Evolutionary conservation across 2,329 filamentous ascomycete species (phyloP).

Genomic region (Cyphellophora attinorum): DNA sequence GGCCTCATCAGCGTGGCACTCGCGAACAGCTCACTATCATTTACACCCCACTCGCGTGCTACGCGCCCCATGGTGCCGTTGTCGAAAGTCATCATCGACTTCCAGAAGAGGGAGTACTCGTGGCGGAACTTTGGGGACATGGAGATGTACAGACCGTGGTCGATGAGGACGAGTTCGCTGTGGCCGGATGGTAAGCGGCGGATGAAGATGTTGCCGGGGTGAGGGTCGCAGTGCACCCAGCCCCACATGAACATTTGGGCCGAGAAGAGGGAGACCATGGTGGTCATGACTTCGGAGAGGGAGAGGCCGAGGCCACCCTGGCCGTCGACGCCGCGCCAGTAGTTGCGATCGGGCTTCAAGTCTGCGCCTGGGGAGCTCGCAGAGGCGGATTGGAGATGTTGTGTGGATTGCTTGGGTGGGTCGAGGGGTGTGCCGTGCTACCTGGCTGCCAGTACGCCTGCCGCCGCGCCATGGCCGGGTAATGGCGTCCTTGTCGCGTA

Average conservation of each 20-base stretch:
- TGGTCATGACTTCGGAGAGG: conserved; percentile 83
- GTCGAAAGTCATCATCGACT: conserved; percentile 85
- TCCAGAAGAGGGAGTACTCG: conserved; percentile 88
- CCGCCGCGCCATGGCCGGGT: conserved; percentile 70
- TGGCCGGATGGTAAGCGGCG: conserved; percentile 72
- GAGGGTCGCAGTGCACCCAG: conserved; percentile 89
- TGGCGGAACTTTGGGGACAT: conserved; percentile 76
- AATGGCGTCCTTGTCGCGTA: conserved; percentile 86
- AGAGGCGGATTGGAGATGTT: conserved; percentile 28
- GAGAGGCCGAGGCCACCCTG: conserved; percentile 76
- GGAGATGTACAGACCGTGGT: conserved; percentile 91
- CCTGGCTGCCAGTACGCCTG: conserved; percentile 66
- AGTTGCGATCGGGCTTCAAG: conserved; percentile 69
- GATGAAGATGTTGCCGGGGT: conserved; percentile 95
- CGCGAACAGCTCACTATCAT: conserved; percentile 82
- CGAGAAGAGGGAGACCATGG: conserved; percentile 93
- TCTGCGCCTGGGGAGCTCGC: conserved; percentile 44
- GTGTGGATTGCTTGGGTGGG: conserved; percentile 25
- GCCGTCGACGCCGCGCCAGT: conserved; percentile 64
- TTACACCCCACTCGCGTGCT: conserved; percentile 75
- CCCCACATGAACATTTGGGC: conserved; percentile 98
- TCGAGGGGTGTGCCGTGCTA: conserved; percentile 58
- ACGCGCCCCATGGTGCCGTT: conserved; percentile 67
- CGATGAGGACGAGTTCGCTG: conserved; percentile 86
- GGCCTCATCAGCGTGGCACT: conserved; percentile 82